Percentiles rank a stretch among this genome's conserved stretches.
These are phyloP conservation scores for Pichia deserticola DNA, from an alignment of 805 yeast species.

Conservation along the genomic window DNA sequence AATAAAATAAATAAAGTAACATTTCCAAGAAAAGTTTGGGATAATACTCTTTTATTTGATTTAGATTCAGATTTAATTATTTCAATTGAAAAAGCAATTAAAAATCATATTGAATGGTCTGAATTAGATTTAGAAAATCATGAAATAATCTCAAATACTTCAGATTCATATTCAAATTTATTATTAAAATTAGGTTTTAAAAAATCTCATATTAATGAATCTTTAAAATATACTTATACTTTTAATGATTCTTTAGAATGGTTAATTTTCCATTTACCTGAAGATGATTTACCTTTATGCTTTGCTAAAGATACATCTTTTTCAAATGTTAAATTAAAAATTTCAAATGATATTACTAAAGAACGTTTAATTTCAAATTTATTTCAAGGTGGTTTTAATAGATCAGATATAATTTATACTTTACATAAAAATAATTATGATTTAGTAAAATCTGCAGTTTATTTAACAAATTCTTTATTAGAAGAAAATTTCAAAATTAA, in stretches of 20 bases:
- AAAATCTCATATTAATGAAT: conserved; percentile 59
- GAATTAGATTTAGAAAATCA: conserved; percentile 12
- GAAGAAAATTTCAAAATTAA: background rate
- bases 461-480: conserved; percentile 35
- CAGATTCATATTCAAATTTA: conserved; percentile 8
- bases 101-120: conserved; percentile 51
- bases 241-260: conserved; percentile 57
- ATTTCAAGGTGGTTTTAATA: conserved; percentile 61
- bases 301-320: conserved; percentile 54
- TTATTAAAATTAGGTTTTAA: conserved; percentile 56
- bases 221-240: conserved; percentile 48
- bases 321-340: conserved; percentile 48
- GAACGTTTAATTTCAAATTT: conserved; percentile 56
- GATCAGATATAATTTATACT: conserved; percentile 50
- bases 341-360: conserved; percentile 42
- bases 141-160: conserved; percentile 6
- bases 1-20: conserved; percentile 7
- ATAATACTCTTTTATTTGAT: conserved; percentile 57
- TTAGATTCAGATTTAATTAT: conserved; percentile 58
- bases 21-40: conserved; percentile 60
- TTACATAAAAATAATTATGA: conserved; percentile 35
- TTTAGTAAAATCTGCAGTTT: conserved; percentile 45
- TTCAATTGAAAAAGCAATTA: conserved; percentile 54
- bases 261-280: conserved; percentile 85
- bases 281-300: conserved; percentile 76